phyloP scores from a whole-genome alignment of 805 yeast species.

The Kuraishia ogatae region DNA sequence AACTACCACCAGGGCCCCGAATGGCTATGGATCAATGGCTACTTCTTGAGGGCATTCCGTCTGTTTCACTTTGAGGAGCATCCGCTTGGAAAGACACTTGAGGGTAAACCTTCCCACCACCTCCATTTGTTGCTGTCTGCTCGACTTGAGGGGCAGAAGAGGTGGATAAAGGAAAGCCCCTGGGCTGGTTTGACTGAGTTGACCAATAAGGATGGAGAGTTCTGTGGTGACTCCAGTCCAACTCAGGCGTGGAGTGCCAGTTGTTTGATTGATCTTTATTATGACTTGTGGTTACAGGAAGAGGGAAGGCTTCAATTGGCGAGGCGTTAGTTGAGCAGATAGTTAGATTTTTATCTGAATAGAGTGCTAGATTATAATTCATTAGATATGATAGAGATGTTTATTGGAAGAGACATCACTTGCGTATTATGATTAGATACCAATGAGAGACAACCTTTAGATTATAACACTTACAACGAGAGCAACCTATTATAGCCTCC shows the following conservation, averaged over 20 bases:
- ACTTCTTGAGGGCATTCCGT: constrained; percentile 71
- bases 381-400: too few species aligned
- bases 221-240: constrained; percentile 84
- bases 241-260: constrained; percentile 97
- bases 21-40: constrained; percentile 93
- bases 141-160: constrained; percentile 55
- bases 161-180: constrained; percentile 64
- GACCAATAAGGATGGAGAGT: constrained; percentile 78
- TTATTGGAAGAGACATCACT: too few species aligned
- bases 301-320: not conserved
- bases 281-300: constrained; percentile 42
- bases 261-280: constrained; percentile 72
- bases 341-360: not conserved
- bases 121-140: constrained; percentile 50
- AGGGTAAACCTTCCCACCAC: constrained; percentile 34
- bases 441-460: too few species aligned
- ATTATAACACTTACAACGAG: not conserved
- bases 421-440: too few species aligned
- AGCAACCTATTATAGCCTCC: constrained; percentile 13
- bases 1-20: constrained; percentile 99
- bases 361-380: not conserved
- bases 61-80: constrained; percentile 37
- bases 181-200: constrained; percentile 95
- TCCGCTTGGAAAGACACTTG: constrained; percentile 23
- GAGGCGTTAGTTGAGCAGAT: not conserved